These are phyloP conservation scores for Antrodiella citrinella DNA, from an alignment of 768 basidiomycete genomes.

Conservation along the genomic window DNA sequence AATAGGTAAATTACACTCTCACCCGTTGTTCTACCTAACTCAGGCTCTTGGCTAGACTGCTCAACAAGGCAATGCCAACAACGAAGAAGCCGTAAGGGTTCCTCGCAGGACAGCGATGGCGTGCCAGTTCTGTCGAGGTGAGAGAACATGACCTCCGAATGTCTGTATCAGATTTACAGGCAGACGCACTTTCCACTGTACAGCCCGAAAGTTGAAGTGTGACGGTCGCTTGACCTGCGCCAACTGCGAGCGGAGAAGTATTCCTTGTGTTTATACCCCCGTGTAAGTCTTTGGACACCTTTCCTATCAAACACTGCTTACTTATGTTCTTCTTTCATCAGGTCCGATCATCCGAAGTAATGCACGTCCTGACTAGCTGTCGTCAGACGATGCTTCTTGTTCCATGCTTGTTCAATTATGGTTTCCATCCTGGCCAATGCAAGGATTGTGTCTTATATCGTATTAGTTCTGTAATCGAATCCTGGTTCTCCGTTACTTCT, in stretches of 20 bases:
- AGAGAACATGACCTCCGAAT: background rate
- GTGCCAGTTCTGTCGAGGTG: conserved; percentile 67
- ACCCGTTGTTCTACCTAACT: background rate
- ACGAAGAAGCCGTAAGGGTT: conserved; percentile 5
- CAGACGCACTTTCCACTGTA: background rate
- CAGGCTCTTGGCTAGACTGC: background rate
- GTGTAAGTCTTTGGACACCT: conserved; percentile 41
- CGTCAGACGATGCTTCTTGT: too few relatives aligned
- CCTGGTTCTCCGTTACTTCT: too few relatives aligned
- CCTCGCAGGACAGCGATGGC: conserved; percentile 58
- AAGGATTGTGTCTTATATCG: too few relatives aligned
- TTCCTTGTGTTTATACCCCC: conserved; percentile 52
- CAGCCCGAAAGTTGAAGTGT: conserved; percentile 68
- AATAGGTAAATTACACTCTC: background rate
- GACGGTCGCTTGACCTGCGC: conserved; percentile 61
- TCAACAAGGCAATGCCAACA: conserved; percentile 3
- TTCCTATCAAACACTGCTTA: background rate
- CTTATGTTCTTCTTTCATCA: conserved; percentile 2
- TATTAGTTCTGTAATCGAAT: too few relatives aligned
- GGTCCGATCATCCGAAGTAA: conserved; percentile 12
- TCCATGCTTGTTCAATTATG: too few relatives aligned
- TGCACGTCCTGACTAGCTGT: background rate
- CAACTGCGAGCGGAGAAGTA: conserved; percentile 55
- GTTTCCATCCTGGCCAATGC: too few relatives aligned
- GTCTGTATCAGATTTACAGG: background rate